These are phyloP conservation scores for Globisporangium nagaii DNA, from an alignment of 352 stramenopile species.

Conservation along the genomic window DNA sequence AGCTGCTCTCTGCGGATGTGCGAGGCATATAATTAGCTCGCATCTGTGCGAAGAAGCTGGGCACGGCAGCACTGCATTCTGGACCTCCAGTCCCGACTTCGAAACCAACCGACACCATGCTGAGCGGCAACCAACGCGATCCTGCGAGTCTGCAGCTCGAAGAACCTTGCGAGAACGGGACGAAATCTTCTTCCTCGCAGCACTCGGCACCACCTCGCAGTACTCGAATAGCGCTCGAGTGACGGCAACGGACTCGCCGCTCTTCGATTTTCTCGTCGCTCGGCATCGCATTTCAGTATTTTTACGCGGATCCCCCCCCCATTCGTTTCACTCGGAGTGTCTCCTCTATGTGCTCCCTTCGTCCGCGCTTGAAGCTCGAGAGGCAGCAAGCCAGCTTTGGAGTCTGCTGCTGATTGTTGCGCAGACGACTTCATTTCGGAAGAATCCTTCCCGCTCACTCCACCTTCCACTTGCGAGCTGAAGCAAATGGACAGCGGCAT, in stretches of 20 bases:
- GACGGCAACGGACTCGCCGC: not conserved
- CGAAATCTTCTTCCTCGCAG: not conserved
- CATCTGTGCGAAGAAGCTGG: not conserved
- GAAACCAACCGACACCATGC: too few relatives aligned
- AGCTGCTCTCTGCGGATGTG: not conserved
- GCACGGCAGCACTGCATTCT: too few relatives aligned
- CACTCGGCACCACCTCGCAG: too few relatives aligned
- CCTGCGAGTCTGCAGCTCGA: not conserved
- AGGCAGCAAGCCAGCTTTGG: not conserved
- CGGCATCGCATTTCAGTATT: not conserved
- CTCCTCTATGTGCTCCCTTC: not conserved
- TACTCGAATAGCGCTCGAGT: too few relatives aligned
- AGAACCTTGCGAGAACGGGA: not conserved
- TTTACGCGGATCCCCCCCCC: not conserved
- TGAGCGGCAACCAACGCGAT: not conserved
- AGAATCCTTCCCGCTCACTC: not conserved
- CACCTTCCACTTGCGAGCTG: too few relatives aligned
- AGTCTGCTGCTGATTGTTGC: not conserved
- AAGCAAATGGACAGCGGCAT: slow-evolving; percentile 31
- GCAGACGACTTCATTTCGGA: not conserved
- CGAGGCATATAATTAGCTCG: not conserved
- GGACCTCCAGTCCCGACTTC: too few relatives aligned
- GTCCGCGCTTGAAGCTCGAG: not conserved
- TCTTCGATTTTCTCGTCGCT: not conserved
- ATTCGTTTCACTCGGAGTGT: slow-evolving; percentile 1